Percentiles rank a stretch among this genome's conserved stretches.
phyloP scores from a whole-genome alignment of 1,284 basidiomycete genomes.

The Pseudozyma flocculosa region DNA sequence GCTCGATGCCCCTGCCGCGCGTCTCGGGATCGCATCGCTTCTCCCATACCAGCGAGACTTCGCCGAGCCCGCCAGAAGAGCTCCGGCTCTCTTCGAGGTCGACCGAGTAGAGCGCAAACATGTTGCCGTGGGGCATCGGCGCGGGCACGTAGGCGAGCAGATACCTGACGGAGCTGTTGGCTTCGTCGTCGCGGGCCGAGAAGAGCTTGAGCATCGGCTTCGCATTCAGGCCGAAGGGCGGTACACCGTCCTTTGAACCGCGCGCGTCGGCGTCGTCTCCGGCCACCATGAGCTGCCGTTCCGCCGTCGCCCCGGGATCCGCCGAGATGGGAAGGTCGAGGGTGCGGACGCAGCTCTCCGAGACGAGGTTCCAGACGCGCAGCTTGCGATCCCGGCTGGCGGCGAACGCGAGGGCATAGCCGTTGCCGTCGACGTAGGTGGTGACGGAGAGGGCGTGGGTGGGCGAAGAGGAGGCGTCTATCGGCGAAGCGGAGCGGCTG shows the following conservation, averaged over 20 bases:
- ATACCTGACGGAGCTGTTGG: slow-evolving; percentile 6
- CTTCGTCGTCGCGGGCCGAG: slow-evolving; percentile 25
- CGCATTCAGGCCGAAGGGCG: slow-evolving; percentile 20
- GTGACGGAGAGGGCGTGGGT: slow-evolving; percentile 39
- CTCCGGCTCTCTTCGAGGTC: slow-evolving; percentile 43
- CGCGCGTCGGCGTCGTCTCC: slow-evolving; percentile 16
- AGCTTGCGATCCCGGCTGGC: slow-evolving; percentile 52
- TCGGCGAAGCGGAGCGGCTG: slow-evolving; percentile 22
- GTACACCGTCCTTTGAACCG: background rate
- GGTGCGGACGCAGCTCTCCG: slow-evolving; percentile 49
- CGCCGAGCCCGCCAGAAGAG: slow-evolving; percentile 44
- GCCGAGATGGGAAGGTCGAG: slow-evolving; percentile 40
- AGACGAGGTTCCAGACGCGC: slow-evolving; percentile 49
- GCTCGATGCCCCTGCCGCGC: slow-evolving; percentile 40
- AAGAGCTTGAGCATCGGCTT: slow-evolving; percentile 36
- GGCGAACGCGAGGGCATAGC: slow-evolving; percentile 40
- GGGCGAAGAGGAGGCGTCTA: slow-evolving; percentile 28
- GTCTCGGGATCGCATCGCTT: slow-evolving; percentile 42
- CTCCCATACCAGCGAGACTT: slow-evolving; percentile 47
- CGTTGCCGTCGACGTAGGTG: slow-evolving; percentile 25
- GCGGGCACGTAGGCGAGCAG: slow-evolving; percentile 47
- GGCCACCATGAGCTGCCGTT: slow-evolving; percentile 19
- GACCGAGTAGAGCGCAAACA: slow-evolving; percentile 49
- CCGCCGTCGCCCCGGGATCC: slow-evolving; percentile 8
- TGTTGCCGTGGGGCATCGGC: slow-evolving; percentile 38